A percentile compares a stretch with the other conserved stretches of the same genome.
Conservation (phyloP, 768 basidiomycete genomes). For the Podaxis pistillaris region DNA sequence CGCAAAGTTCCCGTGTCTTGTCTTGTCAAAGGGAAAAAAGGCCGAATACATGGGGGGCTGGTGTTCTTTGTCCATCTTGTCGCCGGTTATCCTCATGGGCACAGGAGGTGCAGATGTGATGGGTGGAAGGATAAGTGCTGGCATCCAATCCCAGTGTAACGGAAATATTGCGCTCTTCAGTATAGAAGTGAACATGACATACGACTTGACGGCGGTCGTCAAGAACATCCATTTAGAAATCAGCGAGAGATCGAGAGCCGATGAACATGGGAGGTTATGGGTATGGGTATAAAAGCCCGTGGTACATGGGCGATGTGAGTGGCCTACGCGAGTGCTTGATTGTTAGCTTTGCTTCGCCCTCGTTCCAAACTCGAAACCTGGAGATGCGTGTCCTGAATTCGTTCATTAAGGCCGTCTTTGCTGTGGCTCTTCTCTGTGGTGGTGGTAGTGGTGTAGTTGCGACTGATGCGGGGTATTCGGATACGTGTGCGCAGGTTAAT, state of each 20-base stretch:
- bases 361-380: not conserved
- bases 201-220: not conserved
- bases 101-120: not conserved
- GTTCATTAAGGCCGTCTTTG: not conserved
- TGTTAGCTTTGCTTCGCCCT: not conserved
- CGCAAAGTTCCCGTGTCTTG: not conserved
- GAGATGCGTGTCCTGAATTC: not conserved
- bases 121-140: not conserved
- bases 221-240: not conserved
- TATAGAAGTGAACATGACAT: not conserved
- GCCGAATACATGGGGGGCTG: not conserved
- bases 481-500: slow-evolving; percentile 40
- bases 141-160: not conserved
- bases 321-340: not conserved
- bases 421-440: not conserved
- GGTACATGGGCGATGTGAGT: not conserved
- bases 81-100: not conserved
- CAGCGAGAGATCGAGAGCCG: not conserved
- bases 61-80: not conserved
- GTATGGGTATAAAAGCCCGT: not conserved
- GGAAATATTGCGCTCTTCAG: too few relatives aligned
- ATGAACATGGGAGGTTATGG: not conserved
- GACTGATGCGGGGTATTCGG: slow-evolving; percentile 15
- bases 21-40: not conserved
- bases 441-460: not conserved